A percentile compares a stretch with the other conserved stretches of the same genome.
These are phyloP conservation scores for Eucommia ulmoides DNA, from an alignment of 257 asterid species.

Conservation along the genomic window DNA sequence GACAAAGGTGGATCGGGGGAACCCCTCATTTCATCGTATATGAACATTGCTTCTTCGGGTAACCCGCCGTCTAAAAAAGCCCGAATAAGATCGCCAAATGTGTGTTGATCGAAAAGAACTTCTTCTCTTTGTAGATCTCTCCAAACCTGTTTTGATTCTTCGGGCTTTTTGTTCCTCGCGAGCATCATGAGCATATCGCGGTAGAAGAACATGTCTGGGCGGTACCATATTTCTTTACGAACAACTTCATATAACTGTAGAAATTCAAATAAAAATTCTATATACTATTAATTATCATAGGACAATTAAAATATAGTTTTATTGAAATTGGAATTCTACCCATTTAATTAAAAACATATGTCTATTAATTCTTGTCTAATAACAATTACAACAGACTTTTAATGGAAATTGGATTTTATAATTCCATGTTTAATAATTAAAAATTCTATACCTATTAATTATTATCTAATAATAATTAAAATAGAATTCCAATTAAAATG, in stretches of 20 bases:
- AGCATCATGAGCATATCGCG: slow-evolving; percentile 96
- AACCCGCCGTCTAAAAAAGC: slow-evolving; percentile 62
- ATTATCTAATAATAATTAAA: too few species aligned
- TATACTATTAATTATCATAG: too few species aligned
- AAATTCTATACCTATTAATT: too few species aligned
- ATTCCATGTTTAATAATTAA: too few species aligned
- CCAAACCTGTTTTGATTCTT: slow-evolving; percentile 64
- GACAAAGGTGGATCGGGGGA: slow-evolving; percentile 73
- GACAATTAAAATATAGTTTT: too few species aligned
- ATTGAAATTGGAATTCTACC: too few species aligned
- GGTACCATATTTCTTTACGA: slow-evolving; percentile 77
- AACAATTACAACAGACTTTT: too few species aligned
- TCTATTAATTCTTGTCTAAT: too few species aligned
- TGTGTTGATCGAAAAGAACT: slow-evolving; percentile 87
- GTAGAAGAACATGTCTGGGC: slow-evolving; percentile 90
- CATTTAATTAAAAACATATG: too few species aligned
- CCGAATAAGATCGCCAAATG: slow-evolving; percentile 84
- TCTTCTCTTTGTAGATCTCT: slow-evolving; percentile 62
- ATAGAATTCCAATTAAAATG: too few species aligned
- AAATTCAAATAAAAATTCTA: slow-evolving; percentile 3
- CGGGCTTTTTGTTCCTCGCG: slow-evolving; percentile 67
- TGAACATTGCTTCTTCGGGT: slow-evolving; percentile 66
- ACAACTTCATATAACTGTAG: slow-evolving; percentile 65
- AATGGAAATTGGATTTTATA: too few species aligned
- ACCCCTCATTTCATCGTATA: slow-evolving; percentile 77